Conservation (phyloP, 164 flowering plant species). For the Dillenia suffruticosa region DNA sequence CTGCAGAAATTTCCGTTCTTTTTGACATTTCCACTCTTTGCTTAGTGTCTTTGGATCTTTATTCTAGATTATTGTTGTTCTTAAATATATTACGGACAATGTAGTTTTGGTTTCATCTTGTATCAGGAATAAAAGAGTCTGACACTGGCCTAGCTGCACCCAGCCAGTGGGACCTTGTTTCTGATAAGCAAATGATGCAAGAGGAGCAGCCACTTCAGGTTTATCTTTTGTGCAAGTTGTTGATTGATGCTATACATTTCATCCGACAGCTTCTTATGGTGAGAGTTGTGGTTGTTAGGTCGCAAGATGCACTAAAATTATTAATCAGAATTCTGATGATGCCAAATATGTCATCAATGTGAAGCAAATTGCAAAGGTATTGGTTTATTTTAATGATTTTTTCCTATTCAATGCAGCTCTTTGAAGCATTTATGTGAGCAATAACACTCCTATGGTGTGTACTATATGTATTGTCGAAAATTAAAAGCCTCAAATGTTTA, state of each 20-base stretch:
- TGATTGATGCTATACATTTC: neutral
- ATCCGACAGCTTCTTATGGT: neutral
- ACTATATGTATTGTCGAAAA: no score
- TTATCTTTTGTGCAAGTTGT: neutral
- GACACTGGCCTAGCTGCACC: slow-evolving; percentile 99
- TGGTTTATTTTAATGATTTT: neutral
- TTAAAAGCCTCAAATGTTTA: no score
- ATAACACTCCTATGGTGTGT: no score
- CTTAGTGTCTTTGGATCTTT: no score
- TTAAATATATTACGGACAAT: no score
- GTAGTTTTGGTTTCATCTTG: slow-evolving; percentile 1
- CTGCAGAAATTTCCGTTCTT: no score
- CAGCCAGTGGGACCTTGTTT: slow-evolving; percentile 98
- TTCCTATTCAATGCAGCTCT: no score
- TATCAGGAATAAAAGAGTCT: slow-evolving; percentile 90
- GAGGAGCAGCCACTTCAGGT: slow-evolving; percentile 98
- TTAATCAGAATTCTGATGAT: slow-evolving; percentile 88
- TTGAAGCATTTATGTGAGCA: no score
- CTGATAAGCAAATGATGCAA: slow-evolving; percentile 99
- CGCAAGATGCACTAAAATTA: slow-evolving; percentile 98
- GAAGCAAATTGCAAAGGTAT: slow-evolving; percentile 97
- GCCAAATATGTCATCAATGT: slow-evolving; percentile 98
- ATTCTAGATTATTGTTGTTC: no score
- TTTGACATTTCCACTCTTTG: no score
- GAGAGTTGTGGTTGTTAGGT: slow-evolving; percentile 43